A percentile compares a stretch with the other conserved stretches of the same genome.
Evolutionary conservation across 768 basidiomycete species (phyloP).

Genomic region (Harrya chromipes): DNA sequence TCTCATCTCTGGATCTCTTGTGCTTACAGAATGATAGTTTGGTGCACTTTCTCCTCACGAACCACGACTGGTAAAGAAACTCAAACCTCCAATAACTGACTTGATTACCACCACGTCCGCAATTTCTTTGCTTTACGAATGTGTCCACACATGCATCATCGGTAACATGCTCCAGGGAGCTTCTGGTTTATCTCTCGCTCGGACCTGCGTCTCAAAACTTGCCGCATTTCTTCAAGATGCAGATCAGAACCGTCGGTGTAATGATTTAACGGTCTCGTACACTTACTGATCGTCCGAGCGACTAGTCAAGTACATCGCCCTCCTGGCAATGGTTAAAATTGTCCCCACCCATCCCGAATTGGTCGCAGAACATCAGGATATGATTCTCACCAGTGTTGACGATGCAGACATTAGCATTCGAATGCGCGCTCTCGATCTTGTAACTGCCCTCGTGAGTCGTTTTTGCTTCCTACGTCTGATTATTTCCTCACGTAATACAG

Average conservation of each 20-base stretch:
- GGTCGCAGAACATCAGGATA: conserved; percentile 88
- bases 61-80: conserved; percentile 89
- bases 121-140: conserved; percentile 95
- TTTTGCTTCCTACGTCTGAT: background rate
- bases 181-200: conserved; percentile 76
- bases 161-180: conserved; percentile 89
- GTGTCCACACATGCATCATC: conserved; percentile 96
- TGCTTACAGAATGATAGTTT: conserved; percentile 54
- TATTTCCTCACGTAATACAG: conserved; percentile 38
- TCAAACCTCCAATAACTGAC: conserved; percentile 90
- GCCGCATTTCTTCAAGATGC: conserved; percentile 87
- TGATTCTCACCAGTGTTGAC: conserved; percentile 83
- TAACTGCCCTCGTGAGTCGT: conserved; percentile 81
- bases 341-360: conserved; percentile 89
- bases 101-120: conserved; percentile 95
- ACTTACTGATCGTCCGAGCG: conserved; percentile 18
- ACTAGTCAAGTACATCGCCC: conserved; percentile 96
- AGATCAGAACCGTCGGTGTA: conserved; percentile 88
- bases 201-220: conserved; percentile 89
- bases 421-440: conserved; percentile 91
- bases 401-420: conserved; percentile 95
- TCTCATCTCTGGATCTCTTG: background rate
- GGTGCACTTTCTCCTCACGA: conserved; percentile 90
- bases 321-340: conserved; percentile 94
- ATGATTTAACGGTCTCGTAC: conserved; percentile 9